Percentiles rank a stretch among this genome's conserved stretches.
These are phyloP conservation scores for Cryphonectria nitschkei DNA, from an alignment of 2,329 filamentous ascomycete species.

Conservation along the genomic window DNA sequence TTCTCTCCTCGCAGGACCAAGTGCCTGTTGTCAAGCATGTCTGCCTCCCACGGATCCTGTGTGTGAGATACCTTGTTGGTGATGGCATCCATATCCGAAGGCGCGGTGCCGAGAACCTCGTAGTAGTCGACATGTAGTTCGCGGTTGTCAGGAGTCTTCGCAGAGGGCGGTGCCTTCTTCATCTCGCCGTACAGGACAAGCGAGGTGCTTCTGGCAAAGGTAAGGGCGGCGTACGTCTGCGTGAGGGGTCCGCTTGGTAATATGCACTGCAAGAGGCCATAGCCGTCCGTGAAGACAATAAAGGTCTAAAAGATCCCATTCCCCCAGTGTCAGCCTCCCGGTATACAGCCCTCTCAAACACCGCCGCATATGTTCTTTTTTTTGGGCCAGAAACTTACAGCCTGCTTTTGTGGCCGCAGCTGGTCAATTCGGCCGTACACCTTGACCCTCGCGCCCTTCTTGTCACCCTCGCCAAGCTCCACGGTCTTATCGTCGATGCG, in stretches of 20 bases:
- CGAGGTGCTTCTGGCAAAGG: conserved; percentile 84
- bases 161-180: conserved; percentile 75
- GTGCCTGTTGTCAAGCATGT: conserved; percentile 70
- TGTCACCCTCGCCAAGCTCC: conserved; percentile 58
- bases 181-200: conserved; percentile 84
- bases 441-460: conserved; percentile 73
- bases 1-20: conserved; percentile 83
- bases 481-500: conserved; percentile 73
- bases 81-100: conserved; percentile 87
- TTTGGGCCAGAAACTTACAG: conserved; percentile 50
- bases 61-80: conserved; percentile 71
- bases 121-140: conserved; percentile 93
- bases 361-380: not conserved
- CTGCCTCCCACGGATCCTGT: conserved; percentile 59
- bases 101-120: conserved; percentile 76
- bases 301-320: conserved; percentile 51
- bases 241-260: conserved; percentile 76
- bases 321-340: conserved; percentile 10
- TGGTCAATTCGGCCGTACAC: conserved; percentile 85
- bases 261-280: conserved; percentile 83
- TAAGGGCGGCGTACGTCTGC: conserved; percentile 89
- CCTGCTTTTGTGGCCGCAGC: conserved; percentile 78
- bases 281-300: conserved; percentile 83
- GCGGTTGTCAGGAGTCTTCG: conserved; percentile 79
- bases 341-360: not conserved